Evolutionary conservation across 129 eudicot genomes (phyloP), one percentile per base, ranked within the genome.

Genomic region (Apium graveolens): DNA sequence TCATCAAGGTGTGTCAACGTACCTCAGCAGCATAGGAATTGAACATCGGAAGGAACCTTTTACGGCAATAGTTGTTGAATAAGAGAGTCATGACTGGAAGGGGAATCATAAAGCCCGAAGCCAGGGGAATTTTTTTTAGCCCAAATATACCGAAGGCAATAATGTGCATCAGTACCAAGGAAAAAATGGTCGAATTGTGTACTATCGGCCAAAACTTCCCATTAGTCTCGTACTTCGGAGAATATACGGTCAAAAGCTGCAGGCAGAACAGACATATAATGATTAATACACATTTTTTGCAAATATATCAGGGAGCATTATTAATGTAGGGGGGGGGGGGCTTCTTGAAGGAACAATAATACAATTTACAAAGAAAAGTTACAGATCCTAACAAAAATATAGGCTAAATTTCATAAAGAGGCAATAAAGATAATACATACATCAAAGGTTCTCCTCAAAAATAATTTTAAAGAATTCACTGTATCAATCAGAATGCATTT

Each of bases 61-160:
- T 86, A 21, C 83, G 86, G 82, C 98, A 94, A 70, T 91, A 94
- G 83, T 78, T 86, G 76, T 91, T 81, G 81, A 94, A 94, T 77
- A 94, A 45, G 84, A 94, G 89, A 46, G 98, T 94, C 76, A 89
- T 80, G 69, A 94, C 77, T 35, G 98, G 98, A 79, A 94, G 97
- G 74, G 98, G 98, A 79, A 90, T 39, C 31, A 79, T 88, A 43
- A 87, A 79, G 80, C 84, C 85, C 75, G 98, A 90, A 81, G 97
- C 98, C 29, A 90, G 29, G 38, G 96, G 91, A 75, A 90, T 80
- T 76, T 91, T 85, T 89, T 94, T 94, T 76, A 94, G 83, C 86
- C 96, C 96, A 83, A 94, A 94, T 79, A 91, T 90, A 73, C 98
- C 98, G 76, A 90, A 80, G 66, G 98, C 97, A 78, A 94, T 91